These are phyloP conservation scores for Xylariaceae sp. DNA, from an alignment of 2,329 filamentous ascomycete species.

Conservation along the genomic window DNA sequence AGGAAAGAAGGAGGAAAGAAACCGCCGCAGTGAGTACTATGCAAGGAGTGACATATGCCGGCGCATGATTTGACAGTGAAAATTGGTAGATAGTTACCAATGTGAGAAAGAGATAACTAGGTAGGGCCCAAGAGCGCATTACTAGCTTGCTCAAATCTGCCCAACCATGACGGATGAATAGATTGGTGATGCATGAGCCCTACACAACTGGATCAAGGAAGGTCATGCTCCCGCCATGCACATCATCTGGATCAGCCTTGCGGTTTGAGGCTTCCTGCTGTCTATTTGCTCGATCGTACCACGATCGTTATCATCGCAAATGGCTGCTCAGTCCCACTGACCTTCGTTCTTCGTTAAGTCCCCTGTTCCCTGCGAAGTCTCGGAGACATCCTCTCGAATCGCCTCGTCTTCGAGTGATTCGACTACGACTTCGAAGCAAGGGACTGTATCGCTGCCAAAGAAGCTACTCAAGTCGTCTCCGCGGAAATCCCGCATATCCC, in stretches of 20 bases:
- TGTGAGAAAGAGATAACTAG: too few species aligned
- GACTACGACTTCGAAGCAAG: conserved; percentile 28
- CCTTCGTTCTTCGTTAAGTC: neutral
- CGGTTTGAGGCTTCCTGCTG: neutral
- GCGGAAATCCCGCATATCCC: conserved; percentile 27
- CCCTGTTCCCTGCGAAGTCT: too few species aligned
- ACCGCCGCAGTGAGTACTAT: neutral
- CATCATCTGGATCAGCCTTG: neutral
- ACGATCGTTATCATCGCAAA: neutral
- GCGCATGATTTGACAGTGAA: neutral
- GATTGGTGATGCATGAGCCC: too few species aligned
- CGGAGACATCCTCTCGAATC: too few species aligned
- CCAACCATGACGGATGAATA: too few species aligned
- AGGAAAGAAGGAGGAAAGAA: neutral
- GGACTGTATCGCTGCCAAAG: conserved; percentile 22
- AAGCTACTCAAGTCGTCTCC: conserved; percentile 29
- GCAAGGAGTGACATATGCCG: neutral
- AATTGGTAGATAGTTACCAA: neutral
- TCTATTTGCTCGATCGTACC: neutral
- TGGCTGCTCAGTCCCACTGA: neutral
- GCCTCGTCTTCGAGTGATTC: conserved; percentile 5
- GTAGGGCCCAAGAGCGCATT: too few species aligned
- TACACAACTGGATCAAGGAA: too few species aligned
- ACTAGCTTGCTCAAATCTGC: too few species aligned
- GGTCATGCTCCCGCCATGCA: too few species aligned